phyloP scores from a whole-genome alignment of 306 rosid species.

The Cucurbita ficifolia region DNA sequence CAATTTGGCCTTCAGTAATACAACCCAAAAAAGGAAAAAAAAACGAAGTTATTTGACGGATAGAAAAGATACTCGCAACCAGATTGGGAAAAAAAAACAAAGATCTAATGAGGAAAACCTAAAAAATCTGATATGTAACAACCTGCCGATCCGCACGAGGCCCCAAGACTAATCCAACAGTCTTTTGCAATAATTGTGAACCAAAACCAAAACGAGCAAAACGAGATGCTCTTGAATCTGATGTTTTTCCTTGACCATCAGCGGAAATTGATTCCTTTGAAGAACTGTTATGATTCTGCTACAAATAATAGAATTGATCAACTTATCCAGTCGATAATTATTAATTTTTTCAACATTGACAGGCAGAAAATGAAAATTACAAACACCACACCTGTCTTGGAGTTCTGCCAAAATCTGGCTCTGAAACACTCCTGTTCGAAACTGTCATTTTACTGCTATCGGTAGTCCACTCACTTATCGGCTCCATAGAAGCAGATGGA shows the following conservation, averaged over 20 bases:
- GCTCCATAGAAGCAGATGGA: conserved; percentile 82
- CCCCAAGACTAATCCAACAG: conserved; percentile 57
- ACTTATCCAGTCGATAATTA: neutral
- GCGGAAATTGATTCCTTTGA: conserved; percentile 34
- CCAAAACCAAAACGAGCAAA: conserved; percentile 73
- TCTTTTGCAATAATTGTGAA: conserved; percentile 56
- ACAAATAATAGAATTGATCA: conserved; percentile 1
- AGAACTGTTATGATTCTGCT: conserved; percentile 21
- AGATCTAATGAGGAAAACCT: neutral
- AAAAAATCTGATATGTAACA: neutral
- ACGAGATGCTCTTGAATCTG: conserved; percentile 51
- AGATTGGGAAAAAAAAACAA: neutral
- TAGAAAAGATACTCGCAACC: neutral
- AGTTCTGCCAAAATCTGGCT: conserved; percentile 75
- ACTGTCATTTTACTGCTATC: conserved; percentile 36
- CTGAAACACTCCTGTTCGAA: conserved; percentile 84
- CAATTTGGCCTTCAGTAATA: conserved; percentile 58
- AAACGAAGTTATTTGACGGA: neutral
- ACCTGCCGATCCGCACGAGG: conserved; percentile 77
- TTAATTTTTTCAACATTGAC: neutral
- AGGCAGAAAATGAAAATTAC: neutral
- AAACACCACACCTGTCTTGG: conserved; percentile 25
- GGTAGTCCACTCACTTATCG: conserved; percentile 61
- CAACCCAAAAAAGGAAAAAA: neutral
- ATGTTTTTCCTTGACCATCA: conserved; percentile 40